Evolutionary conservation across 805 yeast species (phyloP).

Genomic region (Metschnikowia dekortorum): DNA sequence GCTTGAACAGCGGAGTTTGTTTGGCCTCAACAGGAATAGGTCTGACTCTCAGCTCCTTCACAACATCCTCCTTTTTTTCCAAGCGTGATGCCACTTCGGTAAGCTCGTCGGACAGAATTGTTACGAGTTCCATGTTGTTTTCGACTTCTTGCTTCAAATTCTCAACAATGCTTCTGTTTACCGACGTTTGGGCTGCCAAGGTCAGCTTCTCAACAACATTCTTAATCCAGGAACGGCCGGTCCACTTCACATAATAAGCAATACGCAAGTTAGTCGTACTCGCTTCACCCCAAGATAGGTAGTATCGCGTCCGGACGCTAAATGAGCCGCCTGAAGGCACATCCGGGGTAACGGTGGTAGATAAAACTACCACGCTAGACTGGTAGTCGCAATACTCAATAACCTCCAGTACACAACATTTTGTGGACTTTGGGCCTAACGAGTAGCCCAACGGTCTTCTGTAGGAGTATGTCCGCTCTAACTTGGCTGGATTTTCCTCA

Average conservation of each 20-base stretch:
- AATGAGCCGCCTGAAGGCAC: constrained; percentile 87
- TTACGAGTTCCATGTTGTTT: constrained; percentile 5
- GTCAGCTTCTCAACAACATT: constrained; percentile 73
- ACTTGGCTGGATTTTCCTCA: constrained; percentile 24
- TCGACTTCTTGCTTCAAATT: constrained; percentile 42
- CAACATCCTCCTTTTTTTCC: background rate
- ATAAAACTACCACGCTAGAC: constrained; percentile 46
- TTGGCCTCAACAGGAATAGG: background rate
- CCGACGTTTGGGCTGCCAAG: constrained; percentile 66
- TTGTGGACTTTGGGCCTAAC: constrained; percentile 75
- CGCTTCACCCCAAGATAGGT: constrained; percentile 67
- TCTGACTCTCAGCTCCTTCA: background rate
- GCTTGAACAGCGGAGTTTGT: background rate
- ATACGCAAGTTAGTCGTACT: constrained; percentile 57
- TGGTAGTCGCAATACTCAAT: constrained; percentile 50
- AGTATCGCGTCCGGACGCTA: constrained; percentile 65
- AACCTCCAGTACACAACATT: constrained; percentile 58
- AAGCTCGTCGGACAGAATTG: background rate
- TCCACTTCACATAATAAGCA: constrained; percentile 85
- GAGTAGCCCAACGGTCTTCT: constrained; percentile 62
- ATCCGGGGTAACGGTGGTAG: constrained; percentile 66
- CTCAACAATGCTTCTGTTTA: constrained; percentile 46
- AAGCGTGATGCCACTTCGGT: background rate
- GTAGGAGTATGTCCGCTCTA: constrained; percentile 51
- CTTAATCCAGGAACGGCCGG: constrained; percentile 78